Evolutionary conservation across 2,329 filamentous ascomycete genomes (phyloP), one percentile per base, ranked within the genome.

Genomic region (Ophiostoma ips): DNA sequence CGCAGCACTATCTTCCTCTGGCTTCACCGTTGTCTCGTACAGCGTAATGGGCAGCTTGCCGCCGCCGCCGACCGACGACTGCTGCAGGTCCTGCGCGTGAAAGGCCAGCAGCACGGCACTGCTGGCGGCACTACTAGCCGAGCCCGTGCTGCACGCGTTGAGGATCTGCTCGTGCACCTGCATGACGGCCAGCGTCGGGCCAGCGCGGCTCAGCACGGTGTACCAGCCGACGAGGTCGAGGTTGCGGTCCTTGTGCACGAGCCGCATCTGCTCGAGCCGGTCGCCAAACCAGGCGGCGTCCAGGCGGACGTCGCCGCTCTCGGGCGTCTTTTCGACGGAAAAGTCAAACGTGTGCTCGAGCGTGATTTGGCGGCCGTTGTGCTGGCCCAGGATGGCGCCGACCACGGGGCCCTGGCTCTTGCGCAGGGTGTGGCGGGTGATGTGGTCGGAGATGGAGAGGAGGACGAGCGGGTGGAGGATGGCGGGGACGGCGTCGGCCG

Each of bases 391-490:
- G n/a, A 98, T 73, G 48, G 84, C 88, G 51, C 92, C 92, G 3
- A 90, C 77, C 16, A 95, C 76, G 15, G 88, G 87, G 0, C 85
- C 85, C 16, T 71, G 64, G 59, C 88, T 81, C 48, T 79, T 71
- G 52, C 92, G 80, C 51, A 95, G 75, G 1, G 83, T 86, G 65
- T 95, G 89, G 53, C 92, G 80, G 52, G 90, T 94, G 64, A 96
- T 88, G 65, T 94, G 94, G 66, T 98, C 92, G 58, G 90, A 95
- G 60, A 98, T 92, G 56, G 85, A 94, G 67, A 98, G 85, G 57
- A 96, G 83, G 48, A 95, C 89, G 46, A 98, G 81, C 24, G 92
- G 92, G 61, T 98, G 92, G 16, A 98, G 79, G 58, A 88, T 80
- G 50, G 88, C 79, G 56, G 87, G 83, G 41, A 94, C 78, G 47